Evolutionary conservation across 805 yeast genomes (phyloP).

Genomic region (Candida koratica): DNA sequence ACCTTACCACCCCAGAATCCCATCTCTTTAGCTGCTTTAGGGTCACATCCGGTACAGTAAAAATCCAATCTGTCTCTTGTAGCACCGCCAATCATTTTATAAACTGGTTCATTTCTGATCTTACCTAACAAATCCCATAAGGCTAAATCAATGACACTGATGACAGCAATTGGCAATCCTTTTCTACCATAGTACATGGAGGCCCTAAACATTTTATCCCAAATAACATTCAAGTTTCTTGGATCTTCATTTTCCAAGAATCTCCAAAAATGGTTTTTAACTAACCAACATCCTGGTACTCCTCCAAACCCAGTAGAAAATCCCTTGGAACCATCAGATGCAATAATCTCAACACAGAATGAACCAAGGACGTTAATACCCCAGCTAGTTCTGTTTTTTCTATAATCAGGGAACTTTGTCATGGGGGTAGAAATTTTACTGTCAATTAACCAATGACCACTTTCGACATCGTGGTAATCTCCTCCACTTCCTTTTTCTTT

Average conservation of each 20-base stretch:
- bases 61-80: constrained; percentile 43
- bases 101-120: constrained; percentile 48
- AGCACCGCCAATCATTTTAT: constrained; percentile 50
- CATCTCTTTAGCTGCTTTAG: constrained; percentile 45
- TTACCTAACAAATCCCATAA: constrained; percentile 50
- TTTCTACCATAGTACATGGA: constrained; percentile 51
- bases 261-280: constrained; percentile 43
- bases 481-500: constrained; percentile 48
- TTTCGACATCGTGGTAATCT: constrained; percentile 47
- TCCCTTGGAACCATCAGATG: constrained; percentile 47
- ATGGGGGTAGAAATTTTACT: constrained; percentile 46
- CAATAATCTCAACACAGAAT: constrained; percentile 46
- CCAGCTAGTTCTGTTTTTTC: constrained; percentile 45
- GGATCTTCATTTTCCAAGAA: constrained; percentile 47
- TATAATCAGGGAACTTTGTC: constrained; percentile 45
- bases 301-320: constrained; percentile 53
- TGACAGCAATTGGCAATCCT: constrained; percentile 46
- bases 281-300: constrained; percentile 48
- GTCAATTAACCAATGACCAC: constrained; percentile 50
- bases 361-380: constrained; percentile 51
- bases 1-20: constrained; percentile 55
- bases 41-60: constrained; percentile 49
- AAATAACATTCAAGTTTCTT: constrained; percentile 40
- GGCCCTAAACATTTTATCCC: constrained; percentile 49
- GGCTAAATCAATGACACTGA: constrained; percentile 46